Evolutionary conservation across 2,329 filamentous ascomycete genomes (phyloP), one percentile per base, ranked within the genome.

Genomic region (Pseudocercospora eumusae): DNA sequence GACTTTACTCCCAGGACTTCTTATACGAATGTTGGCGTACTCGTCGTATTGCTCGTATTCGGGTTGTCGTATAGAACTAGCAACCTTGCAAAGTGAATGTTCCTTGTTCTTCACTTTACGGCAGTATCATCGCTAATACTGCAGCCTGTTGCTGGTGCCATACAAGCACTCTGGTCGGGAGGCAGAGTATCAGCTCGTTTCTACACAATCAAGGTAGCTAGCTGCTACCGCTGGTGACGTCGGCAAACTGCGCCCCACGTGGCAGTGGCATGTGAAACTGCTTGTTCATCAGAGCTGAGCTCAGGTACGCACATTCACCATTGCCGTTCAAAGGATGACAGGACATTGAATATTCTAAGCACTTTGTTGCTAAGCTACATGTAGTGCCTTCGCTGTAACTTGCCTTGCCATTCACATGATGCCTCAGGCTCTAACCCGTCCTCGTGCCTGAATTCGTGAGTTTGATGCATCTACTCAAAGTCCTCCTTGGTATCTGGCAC

Each of bases 241-340:
- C 49, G 15, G 44, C 44, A 15, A 21, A 25, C 23, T 21, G 44
- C 44, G 23, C 9, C 23, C 44, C 23, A 23, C 20, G 44, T 47
- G 44, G 45, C 20, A 23, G 47, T 28, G 23, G 27, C 49, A 52
- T 52, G 49, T 52, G 49, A 52, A 52, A 52, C 44, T 47, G 44
- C 33, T 36, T 36, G 33, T 36, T 36, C 33, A n/a, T 3, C n/a
- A n/a, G n/a, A 36, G 33, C 33, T 36, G 33, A 36, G 15, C 33
- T 15, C 33, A 13, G 33, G 33, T n/a, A n/a, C 33, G 5, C 3
- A 36, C 33, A n/a, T 3, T n/a, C 33, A 36, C 2, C 33, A 36
- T n/a, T n/a, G 15, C 33, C 33, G 33, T n/a, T n/a, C 9, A 31
- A 36, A 36, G 33, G 33, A 36, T 15, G 33, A 36, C 33, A 36